These are phyloP conservation scores for Soucietia sequanensis DNA, from an alignment of 805 yeast species.

Conservation along the genomic window DNA sequence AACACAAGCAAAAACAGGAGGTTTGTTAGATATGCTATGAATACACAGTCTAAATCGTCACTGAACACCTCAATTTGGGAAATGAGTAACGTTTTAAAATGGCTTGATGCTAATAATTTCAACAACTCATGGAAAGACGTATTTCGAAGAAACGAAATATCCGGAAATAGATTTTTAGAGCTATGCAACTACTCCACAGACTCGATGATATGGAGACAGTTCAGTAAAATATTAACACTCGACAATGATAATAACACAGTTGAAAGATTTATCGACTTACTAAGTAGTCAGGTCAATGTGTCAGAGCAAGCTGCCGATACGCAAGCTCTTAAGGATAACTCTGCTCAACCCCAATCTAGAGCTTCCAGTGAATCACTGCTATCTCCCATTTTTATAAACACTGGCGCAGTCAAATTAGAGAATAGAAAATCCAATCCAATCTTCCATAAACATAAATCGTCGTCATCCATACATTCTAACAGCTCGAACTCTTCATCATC, in stretches of 20 bases:
- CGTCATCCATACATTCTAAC: slow-evolving; percentile 17
- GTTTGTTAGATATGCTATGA: slow-evolving; percentile 44
- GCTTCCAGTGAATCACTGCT: slow-evolving; percentile 12
- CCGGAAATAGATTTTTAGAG: slow-evolving; percentile 63
- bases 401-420: slow-evolving; percentile 19
- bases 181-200: slow-evolving; percentile 61
- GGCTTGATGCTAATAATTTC: slow-evolving; percentile 71
- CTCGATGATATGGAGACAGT: slow-evolving; percentile 46
- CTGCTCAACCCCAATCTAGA: slow-evolving; percentile 8
- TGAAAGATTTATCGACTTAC: slow-evolving; percentile 41
- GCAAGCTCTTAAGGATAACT: too few relatives aligned
- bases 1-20: slow-evolving; percentile 36
- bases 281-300: slow-evolving; percentile 5
- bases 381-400: slow-evolving; percentile 7
- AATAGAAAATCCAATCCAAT: slow-evolving; percentile 33
- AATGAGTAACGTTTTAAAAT: slow-evolving; percentile 57
- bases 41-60: slow-evolving; percentile 23
- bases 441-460: slow-evolving; percentile 20
- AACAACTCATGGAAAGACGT: slow-evolving; percentile 71
- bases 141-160: slow-evolving; percentile 55
- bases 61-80: slow-evolving; percentile 53
- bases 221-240: slow-evolving; percentile 29
- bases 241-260: slow-evolving; percentile 51
- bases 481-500: slow-evolving; percentile 6
- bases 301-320: slow-evolving; percentile 11